Evolutionary conservation across 2,329 filamentous ascomycete genomes (phyloP).

Genomic region (Pseudogymnoascus pannorum): DNA sequence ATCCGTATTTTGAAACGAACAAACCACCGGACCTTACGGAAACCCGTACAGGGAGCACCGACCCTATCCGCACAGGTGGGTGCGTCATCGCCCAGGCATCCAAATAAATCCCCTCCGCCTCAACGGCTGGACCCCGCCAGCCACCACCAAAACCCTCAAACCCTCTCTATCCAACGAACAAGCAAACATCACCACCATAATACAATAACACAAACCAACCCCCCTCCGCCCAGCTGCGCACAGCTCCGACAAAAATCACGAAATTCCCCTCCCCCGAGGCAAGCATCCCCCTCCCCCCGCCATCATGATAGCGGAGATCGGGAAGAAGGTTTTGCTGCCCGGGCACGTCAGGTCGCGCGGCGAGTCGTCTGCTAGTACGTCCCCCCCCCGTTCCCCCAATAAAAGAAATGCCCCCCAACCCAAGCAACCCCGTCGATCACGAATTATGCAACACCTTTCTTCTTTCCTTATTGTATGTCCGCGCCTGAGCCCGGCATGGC

Average conservation of each 20-base stretch:
- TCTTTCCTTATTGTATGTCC: background rate
- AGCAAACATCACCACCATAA: too few species aligned
- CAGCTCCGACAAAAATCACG: too few species aligned
- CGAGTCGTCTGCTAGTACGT: background rate
- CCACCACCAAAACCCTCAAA: background rate
- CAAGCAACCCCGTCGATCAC: background rate
- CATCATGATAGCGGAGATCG: background rate
- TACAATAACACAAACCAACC: background rate
- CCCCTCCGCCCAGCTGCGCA: background rate
- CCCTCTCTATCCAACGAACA: too few species aligned
- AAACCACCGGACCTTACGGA: background rate
- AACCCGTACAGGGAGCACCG: background rate
- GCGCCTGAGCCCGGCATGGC: background rate
- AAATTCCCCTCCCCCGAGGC: too few species aligned
- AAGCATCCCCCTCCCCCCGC: too few species aligned
- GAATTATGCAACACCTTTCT: background rate
- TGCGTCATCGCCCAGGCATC: background rate
- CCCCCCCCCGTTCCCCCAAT: background rate
- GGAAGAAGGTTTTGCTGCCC: background rate
- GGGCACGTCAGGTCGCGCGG: background rate
- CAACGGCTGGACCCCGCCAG: background rate
- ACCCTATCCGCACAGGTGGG: background rate
- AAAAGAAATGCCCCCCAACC: too few species aligned
- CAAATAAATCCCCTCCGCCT: background rate
- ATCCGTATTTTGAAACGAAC: too few species aligned